phyloP scores from a whole-genome alignment of 2,329 filamentous ascomycete species.

The Talaromyces sp. region DNA sequence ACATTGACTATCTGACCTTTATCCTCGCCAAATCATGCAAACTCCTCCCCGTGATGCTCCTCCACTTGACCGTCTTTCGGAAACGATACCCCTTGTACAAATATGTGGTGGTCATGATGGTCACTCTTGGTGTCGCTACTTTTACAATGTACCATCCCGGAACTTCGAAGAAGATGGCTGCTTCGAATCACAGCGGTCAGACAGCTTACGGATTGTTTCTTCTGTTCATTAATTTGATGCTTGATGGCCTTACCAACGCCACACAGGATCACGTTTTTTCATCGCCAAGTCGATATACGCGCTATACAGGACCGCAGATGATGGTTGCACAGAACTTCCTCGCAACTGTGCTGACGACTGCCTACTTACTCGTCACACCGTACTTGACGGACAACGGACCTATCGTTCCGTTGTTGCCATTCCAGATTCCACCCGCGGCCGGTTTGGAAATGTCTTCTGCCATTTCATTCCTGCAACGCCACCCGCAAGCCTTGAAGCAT shows the following conservation, averaged over 20 bases:
- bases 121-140: slow-evolving; percentile 87
- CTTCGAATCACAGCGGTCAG: slow-evolving; percentile 56
- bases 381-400: slow-evolving; percentile 62
- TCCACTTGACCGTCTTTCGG: slow-evolving; percentile 88
- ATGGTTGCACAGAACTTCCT: slow-evolving; percentile 98
- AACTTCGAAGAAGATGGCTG: slow-evolving; percentile 54
- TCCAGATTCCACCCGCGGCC: slow-evolving; percentile 52
- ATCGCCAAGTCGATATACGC: slow-evolving; percentile 60
- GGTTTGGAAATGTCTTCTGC: slow-evolving; percentile 78
- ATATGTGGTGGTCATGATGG: slow-evolving; percentile 85
- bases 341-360: slow-evolving; percentile 69
- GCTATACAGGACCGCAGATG: slow-evolving; percentile 93
- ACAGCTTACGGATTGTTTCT: slow-evolving; percentile 72
- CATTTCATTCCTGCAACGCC: slow-evolving; percentile 70
- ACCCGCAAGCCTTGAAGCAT: slow-evolving; percentile 80
- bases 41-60: slow-evolving; percentile 94
- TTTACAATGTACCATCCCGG: slow-evolving; percentile 84
- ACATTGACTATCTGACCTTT: slow-evolving; percentile 98
- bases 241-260: slow-evolving; percentile 93
- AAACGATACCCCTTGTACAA: slow-evolving; percentile 91
- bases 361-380: slow-evolving; percentile 74
- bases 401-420: slow-evolving; percentile 64
- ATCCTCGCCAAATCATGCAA: slow-evolving; percentile 98
- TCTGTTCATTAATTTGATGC: slow-evolving; percentile 82
- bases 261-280: slow-evolving; percentile 93